Conservation (phyloP, 805 yeast species). For the Yamadazyma insecticola region DNA sequence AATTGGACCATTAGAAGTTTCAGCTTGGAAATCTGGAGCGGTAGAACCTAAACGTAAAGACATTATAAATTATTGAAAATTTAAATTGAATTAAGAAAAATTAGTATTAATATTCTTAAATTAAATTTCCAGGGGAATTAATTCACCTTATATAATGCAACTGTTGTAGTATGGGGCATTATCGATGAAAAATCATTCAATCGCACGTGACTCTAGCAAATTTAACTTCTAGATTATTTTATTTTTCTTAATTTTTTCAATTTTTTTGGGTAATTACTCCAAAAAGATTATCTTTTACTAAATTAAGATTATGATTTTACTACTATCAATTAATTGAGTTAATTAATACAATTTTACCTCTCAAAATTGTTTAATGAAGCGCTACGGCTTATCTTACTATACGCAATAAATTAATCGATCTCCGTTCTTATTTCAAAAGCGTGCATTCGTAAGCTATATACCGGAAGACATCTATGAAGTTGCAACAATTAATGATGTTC, state of each 20-base stretch:
- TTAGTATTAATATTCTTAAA: no score
- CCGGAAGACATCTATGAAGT: neutral
- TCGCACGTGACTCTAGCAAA: constrained; percentile 1
- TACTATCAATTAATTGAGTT: neutral
- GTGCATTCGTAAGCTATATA: neutral
- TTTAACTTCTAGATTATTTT: neutral
- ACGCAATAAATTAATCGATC: neutral
- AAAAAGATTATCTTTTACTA: no score
- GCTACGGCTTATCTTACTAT: neutral
- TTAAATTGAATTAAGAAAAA: no score
- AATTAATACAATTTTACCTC: no score
- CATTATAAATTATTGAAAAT: constrained; percentile 5
- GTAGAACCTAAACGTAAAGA: constrained; percentile 46
- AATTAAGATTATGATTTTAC: no score
- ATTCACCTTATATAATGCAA: no score
- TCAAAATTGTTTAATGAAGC: neutral
- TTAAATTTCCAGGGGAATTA: no score
- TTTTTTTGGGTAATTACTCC: neutral
- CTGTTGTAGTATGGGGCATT: no score
- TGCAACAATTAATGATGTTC: no score
- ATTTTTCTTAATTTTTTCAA: neutral
- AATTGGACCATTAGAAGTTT: constrained; percentile 76
- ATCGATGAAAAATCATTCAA: constrained; percentile 1
- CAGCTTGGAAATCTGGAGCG: constrained; percentile 87
- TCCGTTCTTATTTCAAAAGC: neutral